Evolutionary conservation across 768 basidiomycete species (phyloP), one percentile per base, ranked within the genome.

Genomic region (Candolleomyces efflorescens): DNA sequence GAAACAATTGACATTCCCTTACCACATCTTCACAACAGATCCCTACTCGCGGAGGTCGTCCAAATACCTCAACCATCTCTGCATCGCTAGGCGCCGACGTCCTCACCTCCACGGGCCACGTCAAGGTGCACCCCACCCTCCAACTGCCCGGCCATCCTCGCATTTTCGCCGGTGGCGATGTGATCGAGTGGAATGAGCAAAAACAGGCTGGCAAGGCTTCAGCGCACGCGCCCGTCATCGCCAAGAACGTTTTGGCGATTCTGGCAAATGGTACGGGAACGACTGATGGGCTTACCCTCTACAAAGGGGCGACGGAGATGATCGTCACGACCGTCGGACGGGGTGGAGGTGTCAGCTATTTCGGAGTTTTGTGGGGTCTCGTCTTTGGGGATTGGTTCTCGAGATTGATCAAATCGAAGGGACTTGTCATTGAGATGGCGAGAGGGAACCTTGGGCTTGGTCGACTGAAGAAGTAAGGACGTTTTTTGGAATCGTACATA

Each of bases 41-140:
- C 9, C 48, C 67, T 1, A 66, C 71, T 15, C 51, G 67, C 15
- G 74, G 74, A 6, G 71, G 73, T 3, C 71, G 71, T 15, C 74
- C 75, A 1, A 68, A 81, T 60, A 85, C 84, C 0, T 73, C 59
- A 2, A 77, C 84, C 62, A 68, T 85, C n/a, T 60, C 36, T 22
- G 55, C 68, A 23, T 77, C 80, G 11, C 67, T 77, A 11, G 74
- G 73, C 9, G 41, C 59, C 1, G 62, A 63, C 32, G 57, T 53
- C 2, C 71, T 83, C 1, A 70, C 53, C 46, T 64, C 41, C 56
- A 61, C 48, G 69, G 78, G 60, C 62, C 67, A 56, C 32, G 73
- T 87, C 59, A 80, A 76, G 58, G 73, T 86, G 18, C 67, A 68
- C 27, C 69, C 78, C 2, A 83, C 79, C 9, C 70, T 68, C 4